phyloP scores from a whole-genome alignment of 208 protist species.

The Leishmania tarentolae region DNA sequence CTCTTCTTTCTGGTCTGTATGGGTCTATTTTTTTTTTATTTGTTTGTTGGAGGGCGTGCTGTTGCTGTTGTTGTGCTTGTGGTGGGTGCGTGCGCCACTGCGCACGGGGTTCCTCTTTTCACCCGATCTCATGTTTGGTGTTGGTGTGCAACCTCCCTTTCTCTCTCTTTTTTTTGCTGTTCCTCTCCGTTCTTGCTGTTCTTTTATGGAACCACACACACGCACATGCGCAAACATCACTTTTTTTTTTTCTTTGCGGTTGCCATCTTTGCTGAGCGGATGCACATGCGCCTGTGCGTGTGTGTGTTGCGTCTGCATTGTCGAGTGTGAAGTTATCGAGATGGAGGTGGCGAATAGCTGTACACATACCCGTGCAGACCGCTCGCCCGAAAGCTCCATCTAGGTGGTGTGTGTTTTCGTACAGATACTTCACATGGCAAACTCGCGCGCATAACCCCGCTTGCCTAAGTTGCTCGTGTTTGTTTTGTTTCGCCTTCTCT shows the following conservation, averaged over 20 bases:
- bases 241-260: not conserved
- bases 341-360: not conserved
- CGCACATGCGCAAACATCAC: not conserved
- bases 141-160: constrained; percentile 4
- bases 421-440: not conserved
- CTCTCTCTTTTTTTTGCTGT: constrained; percentile 1
- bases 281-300: not conserved
- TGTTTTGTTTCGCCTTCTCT: not conserved
- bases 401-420: not conserved
- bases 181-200: not conserved
- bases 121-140: not conserved
- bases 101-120: not conserved
- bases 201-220: not conserved
- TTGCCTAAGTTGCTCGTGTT: not conserved
- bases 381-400: not conserved
- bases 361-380: constrained; percentile 11
- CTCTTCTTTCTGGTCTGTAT: not conserved
- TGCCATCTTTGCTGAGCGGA: too few relatives aligned
- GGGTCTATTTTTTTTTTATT: not conserved
- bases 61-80: too few relatives aligned
- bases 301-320: not conserved
- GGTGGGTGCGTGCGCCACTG: not conserved
- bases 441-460: not conserved
- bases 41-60: too few relatives aligned
- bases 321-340: not conserved